These are phyloP conservation scores for Paraconiothyrium sp. DNA, from an alignment of 2,329 filamentous ascomycete genomes.

Conservation along the genomic window DNA sequence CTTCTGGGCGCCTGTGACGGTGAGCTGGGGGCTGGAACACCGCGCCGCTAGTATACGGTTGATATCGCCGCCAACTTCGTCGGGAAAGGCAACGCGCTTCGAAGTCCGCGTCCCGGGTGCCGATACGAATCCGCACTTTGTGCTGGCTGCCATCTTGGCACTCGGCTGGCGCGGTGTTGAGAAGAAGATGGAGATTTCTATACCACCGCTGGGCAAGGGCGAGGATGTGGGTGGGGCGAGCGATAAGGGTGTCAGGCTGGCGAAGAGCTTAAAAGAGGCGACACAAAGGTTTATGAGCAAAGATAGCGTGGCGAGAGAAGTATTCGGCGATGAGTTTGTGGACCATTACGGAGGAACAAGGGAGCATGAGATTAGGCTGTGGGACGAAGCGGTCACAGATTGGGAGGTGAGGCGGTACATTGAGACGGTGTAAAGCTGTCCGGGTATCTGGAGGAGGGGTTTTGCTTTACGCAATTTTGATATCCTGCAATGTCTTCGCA, in stretches of 20 bases:
- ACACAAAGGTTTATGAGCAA: constrained; percentile 78
- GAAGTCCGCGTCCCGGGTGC: constrained; percentile 95
- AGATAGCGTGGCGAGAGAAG: constrained; percentile 88
- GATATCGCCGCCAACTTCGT: constrained; percentile 87
- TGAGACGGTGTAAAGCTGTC: constrained; percentile 40
- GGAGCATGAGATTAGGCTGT: constrained; percentile 88
- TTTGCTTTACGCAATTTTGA: constrained; percentile 7
- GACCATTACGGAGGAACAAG: constrained; percentile 94
- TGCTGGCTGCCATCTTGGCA: constrained; percentile 85
- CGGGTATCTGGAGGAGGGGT: neutral
- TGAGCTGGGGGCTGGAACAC: constrained; percentile 96
- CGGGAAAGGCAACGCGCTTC: constrained; percentile 86
- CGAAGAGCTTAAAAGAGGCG: constrained; percentile 86
- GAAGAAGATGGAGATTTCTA: constrained; percentile 85
- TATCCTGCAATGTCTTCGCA: constrained; percentile 11
- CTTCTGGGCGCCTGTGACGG: constrained; percentile 98
- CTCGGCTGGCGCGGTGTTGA: constrained; percentile 92
- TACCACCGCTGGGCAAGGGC: constrained; percentile 84
- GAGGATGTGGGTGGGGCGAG: constrained; percentile 77
- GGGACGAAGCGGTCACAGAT: constrained; percentile 96
- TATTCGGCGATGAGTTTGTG: constrained; percentile 94
- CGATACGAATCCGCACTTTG: constrained; percentile 88
- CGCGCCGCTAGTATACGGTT: constrained; percentile 89
- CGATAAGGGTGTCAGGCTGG: constrained; percentile 80
- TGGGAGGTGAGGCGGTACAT: constrained; percentile 72